phyloP scores from a whole-genome alignment of 495 filamentous ascomycete genomes.

The Tuber magnatum region DNA sequence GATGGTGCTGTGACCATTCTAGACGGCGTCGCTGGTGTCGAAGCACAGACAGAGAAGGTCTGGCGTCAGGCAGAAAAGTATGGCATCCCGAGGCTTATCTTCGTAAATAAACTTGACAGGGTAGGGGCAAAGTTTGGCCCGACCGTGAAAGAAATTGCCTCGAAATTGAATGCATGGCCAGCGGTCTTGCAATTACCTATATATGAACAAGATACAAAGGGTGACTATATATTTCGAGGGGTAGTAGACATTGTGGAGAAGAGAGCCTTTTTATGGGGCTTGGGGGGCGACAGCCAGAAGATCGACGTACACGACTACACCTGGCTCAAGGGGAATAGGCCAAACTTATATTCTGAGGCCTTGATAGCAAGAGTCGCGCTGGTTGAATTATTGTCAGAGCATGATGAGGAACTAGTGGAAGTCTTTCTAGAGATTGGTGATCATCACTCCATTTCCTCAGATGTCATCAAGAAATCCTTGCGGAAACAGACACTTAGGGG shows the following conservation, averaged over 20 bases:
- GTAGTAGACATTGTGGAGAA: conserved; percentile 71
- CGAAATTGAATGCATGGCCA: conserved; percentile 72
- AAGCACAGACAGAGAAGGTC: conserved; percentile 96
- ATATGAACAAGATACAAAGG: conserved; percentile 53
- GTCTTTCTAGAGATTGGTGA: conserved; percentile 70
- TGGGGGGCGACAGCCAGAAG: conserved; percentile 58
- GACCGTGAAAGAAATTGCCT: conserved; percentile 76
- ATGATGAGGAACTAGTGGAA: conserved; percentile 80
- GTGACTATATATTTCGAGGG: conserved; percentile 65
- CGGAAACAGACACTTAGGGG: conserved; percentile 62
- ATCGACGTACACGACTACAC: conserved; percentile 45
- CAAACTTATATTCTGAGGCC: conserved; percentile 59
- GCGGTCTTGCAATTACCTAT: conserved; percentile 92
- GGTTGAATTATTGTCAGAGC: conserved; percentile 74
- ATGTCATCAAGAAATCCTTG: conserved; percentile 63
- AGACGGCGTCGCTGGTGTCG: conserved; percentile 93
- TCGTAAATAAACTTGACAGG: conserved; percentile 92
- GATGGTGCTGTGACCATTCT: conserved; percentile 95
- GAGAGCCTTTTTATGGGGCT: conserved; percentile 49
- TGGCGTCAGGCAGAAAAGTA: conserved; percentile 86
- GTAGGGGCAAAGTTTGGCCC: conserved; percentile 84
- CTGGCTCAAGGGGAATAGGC: conserved; percentile 40
- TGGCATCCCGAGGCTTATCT: conserved; percentile 77
- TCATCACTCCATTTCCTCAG: conserved; percentile 56
- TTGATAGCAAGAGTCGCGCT: conserved; percentile 66